phyloP scores from a whole-genome alignment of 345 rosid species.

The Populus pruinosa region DNA sequence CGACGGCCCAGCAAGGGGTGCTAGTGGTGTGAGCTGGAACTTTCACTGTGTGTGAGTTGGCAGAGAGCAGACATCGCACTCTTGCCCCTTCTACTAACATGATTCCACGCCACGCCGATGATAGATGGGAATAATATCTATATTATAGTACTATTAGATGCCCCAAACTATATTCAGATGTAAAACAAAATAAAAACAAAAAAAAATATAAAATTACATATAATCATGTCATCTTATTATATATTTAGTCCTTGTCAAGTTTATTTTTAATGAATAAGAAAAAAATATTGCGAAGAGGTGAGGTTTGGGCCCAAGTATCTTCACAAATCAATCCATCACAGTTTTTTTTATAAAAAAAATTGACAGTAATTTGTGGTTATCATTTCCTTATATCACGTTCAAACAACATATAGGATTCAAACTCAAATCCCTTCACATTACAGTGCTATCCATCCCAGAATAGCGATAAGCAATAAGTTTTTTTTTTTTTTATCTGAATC shows the following conservation, averaged over 20 bases:
- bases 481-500: neutral
- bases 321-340: no score
- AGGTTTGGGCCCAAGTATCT: no score
- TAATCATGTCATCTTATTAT: no score
- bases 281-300: no score
- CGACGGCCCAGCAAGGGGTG: constrained; percentile 10
- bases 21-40: constrained; percentile 31
- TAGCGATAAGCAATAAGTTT: neutral
- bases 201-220: no score
- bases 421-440: neutral
- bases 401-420: neutral
- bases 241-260: no score
- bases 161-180: no score
- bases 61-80: neutral
- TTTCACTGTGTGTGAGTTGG: constrained; percentile 30
- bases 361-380: no score
- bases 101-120: neutral
- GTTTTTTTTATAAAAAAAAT: no score
- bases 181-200: no score
- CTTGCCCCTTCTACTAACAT: neutral
- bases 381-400: neutral
- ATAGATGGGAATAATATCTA: neutral
- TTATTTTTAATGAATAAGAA: no score
- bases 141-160: no score
- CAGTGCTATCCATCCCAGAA: neutral